phyloP scores from a whole-genome alignment of 2,329 filamentous ascomycete genomes.

The Beauveria australis region DNA sequence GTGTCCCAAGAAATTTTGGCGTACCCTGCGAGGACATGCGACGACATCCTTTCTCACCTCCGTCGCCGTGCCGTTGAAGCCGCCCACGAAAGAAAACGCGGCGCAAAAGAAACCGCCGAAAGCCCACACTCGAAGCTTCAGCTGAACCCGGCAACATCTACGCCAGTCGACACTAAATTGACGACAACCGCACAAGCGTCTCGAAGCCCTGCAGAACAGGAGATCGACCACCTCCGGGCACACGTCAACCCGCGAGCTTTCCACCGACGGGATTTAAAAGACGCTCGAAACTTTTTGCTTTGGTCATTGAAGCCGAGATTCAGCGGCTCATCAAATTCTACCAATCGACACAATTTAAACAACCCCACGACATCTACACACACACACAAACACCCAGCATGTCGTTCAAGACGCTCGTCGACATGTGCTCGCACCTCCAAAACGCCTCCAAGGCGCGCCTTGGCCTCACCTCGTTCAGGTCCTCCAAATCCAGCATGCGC shows the following conservation, averaged over 20 bases:
- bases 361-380: neutral
- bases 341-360: neutral
- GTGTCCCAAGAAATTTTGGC: slow-evolving; percentile 5
- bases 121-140: neutral
- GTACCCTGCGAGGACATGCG: neutral
- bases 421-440: slow-evolving; percentile 85
- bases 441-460: slow-evolving; percentile 81
- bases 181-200: neutral
- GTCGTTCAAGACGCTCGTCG: slow-evolving; percentile 60
- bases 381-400: slow-evolving; percentile 18
- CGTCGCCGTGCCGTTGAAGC: neutral
- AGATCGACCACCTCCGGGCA: neutral
- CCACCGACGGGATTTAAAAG: too few species aligned
- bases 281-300: neutral
- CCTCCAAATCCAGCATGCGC: slow-evolving; percentile 70
- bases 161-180: too few species aligned
- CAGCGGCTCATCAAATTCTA: too few species aligned
- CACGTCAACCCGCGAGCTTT: neutral
- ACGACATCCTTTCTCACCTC: neutral
- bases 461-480: slow-evolving; percentile 73
- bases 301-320: too few species aligned
- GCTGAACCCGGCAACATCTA: too few species aligned
- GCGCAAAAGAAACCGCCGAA: neutral
- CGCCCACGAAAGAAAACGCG: neutral
- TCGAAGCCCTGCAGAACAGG: neutral